phyloP scores from a whole-genome alignment of 1,284 basidiomycete genomes.

The Agroathelia rolfsii region DNA sequence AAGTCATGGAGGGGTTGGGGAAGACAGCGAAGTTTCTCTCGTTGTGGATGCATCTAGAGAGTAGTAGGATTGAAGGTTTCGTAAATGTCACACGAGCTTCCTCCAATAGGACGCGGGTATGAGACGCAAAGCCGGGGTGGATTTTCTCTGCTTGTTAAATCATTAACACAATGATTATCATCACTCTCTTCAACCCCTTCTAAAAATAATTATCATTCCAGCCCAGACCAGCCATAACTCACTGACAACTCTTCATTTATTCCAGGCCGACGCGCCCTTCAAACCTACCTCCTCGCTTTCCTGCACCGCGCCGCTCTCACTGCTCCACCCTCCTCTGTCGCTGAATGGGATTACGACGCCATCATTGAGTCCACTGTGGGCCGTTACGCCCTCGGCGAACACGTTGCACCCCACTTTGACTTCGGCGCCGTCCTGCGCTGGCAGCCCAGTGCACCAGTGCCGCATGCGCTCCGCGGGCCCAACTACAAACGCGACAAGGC shows the following conservation, averaged over 20 bases:
- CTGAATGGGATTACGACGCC: constrained; percentile 41
- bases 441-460: constrained; percentile 48
- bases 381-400: constrained; percentile 59
- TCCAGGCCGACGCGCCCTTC: constrained; percentile 62
- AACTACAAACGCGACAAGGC: constrained; percentile 8
- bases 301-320: constrained; percentile 48
- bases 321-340: constrained; percentile 28
- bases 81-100: too few relatives aligned
- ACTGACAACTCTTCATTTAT: neutral
- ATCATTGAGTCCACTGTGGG: constrained; percentile 48
- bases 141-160: too few relatives aligned
- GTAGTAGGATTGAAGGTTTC: neutral
- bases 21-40: neutral
- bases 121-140: too few relatives aligned
- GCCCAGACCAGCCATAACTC: too few relatives aligned
- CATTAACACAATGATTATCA: too few relatives aligned
- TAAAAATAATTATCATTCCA: too few relatives aligned
- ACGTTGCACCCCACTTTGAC: constrained; percentile 63
- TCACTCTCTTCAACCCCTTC: too few relatives aligned
- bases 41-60: neutral
- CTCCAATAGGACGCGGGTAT: neutral
- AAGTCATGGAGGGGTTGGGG: too few relatives aligned
- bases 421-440: constrained; percentile 60
- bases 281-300: constrained; percentile 63
- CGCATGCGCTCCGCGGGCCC: constrained; percentile 11